Base-by-base conservation (phyloP, 129 eudicot species). In the Artemisia annua region DNA sequence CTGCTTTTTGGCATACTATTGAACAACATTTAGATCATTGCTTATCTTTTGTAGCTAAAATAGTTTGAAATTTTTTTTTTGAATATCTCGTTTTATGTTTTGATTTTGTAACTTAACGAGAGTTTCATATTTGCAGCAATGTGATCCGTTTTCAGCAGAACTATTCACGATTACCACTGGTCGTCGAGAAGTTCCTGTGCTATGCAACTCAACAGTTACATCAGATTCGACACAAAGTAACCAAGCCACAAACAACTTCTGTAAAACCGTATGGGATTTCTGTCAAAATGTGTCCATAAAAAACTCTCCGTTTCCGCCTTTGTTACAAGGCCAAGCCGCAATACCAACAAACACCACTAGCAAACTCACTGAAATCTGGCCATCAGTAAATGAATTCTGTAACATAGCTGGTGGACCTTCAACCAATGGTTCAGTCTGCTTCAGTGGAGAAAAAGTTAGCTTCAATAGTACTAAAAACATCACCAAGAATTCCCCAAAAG, bases 121-220 rank as follows among this genome's bases (percentile, higher is more conserved):
- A 15, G 0, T 78, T 62, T 26, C 2, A 44, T 14, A 32, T 77
- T 67, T 79, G 28, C 96, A 91, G 97, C 80, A 79, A 70, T 91
- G 96, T 56, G 96, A 91, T 78, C 88, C 78, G 24, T 88, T 88
- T 80, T 91, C 97, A 28, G 92, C 87, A 60, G 88, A 86, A 59
- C 72, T 91, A 12, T 91, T 78, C 70, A 76, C 79, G 32, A 58
- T 70, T 55, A 61, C 78, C 20, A 49, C 83, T 26, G 43, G 8
- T 30, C 85, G 84, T 48, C 81, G 85, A 19, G 78, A 77, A 82
- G 73, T 88, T 67, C 92, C 96, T 4, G 65, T 84, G 7, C 90
- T 88, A 13, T 91, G 96, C 76, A 88, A 84, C 92, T 86, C 92
- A 15, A 85, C 88, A 1, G 61, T 49, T 35, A 44, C 80, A 63